phyloP scores from a whole-genome alignment of 2,329 filamentous ascomycete genomes.

The Phialophora macrospora region DNA sequence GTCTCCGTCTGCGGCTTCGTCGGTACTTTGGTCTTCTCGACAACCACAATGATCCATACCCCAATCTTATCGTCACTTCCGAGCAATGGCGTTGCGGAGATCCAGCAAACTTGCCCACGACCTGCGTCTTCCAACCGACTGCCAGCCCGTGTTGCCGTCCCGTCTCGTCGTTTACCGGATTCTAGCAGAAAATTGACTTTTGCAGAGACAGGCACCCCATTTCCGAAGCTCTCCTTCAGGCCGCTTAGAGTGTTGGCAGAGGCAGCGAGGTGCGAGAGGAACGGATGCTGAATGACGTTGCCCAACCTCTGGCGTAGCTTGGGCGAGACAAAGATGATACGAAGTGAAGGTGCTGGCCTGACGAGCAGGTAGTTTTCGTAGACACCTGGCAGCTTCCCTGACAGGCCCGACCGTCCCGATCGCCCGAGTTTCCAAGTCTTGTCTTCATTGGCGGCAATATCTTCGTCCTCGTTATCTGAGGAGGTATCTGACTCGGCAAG shows the following conservation, averaged over 20 bases:
- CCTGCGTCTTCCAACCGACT: conserved; percentile 31
- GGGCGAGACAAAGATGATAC: conserved; percentile 45
- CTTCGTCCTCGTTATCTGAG: conserved; percentile 24
- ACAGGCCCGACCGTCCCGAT: conserved; percentile 36
- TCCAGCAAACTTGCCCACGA: conserved; percentile 44
- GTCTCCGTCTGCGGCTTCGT: not conserved
- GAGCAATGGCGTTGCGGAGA: conserved; percentile 53
- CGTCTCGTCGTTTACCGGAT: conserved; percentile 28
- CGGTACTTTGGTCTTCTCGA: conserved; percentile 43
- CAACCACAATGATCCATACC: conserved; percentile 56
- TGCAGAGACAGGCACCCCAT: conserved; percentile 50
- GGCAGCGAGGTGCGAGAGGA: conserved; percentile 52
- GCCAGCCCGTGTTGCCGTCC: conserved; percentile 27
- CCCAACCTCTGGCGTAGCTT: conserved; percentile 40
- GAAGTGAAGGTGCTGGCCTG: conserved; percentile 40
- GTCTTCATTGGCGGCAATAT: conserved; percentile 18
- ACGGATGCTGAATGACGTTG: conserved; percentile 47
- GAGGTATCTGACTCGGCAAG: conserved; percentile 26
- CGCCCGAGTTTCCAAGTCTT: conserved; percentile 32
- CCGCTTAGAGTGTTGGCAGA: conserved; percentile 46
- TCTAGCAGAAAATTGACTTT: conserved; percentile 49
- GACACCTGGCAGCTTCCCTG: conserved; percentile 42
- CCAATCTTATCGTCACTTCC: conserved; percentile 51
- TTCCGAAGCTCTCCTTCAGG: conserved; percentile 47
- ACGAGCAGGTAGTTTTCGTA: conserved; percentile 44